Base-by-base conservation (phyloP, 208 protist genomes). In the Crithidia acanthocephali region DNA sequence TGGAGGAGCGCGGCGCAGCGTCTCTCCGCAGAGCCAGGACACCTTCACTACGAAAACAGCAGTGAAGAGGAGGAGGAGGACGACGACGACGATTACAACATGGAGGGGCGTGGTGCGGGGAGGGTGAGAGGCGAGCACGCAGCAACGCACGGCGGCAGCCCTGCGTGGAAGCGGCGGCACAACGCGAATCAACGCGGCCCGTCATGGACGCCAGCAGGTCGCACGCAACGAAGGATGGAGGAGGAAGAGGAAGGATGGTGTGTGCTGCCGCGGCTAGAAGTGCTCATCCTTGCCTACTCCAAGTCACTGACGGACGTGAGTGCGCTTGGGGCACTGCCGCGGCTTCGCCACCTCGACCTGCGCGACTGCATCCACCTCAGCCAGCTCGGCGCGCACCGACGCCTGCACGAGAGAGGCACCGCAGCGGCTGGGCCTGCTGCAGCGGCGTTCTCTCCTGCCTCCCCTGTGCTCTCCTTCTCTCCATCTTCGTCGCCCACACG, bases 221-320 rank as follows among this genome's bases (percentile, higher is more conserved):
- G n/a, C n/a, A n/a, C n/a, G n/a, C n/a, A n/a, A n/a, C n/a, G n/a
- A n/a, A n/a, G n/a, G 35, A 13, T 5, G 11, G 59, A 40, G 10
- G 28, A 22, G 3, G 59, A 8, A 16, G 59, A 22, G 1, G 44
- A 35, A 7, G 44, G n/a, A 3, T 42, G 27, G 37, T 25, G 45
- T 0, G 64, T 52, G 11, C 47, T 79, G 42, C 73, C 73, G 1
- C 65, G n/a, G 4, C 57, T 80, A 42, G 60, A 72, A 28, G 52
- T 72, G 53, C 60, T 79, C 8, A 64, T 56, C 3, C 51, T 79
- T 10, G 58, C 67, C 25, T 57, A 72, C 66, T 79, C 63, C 25
- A 59, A 35, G 11, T 44, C 40, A 2, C 11, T 79, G 22, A 56
- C 30, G 10, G 66, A 72, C 32, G 44, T 79, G 22, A 52, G 45